Evolutionary conservation across 2,329 filamentous ascomycete genomes (phyloP).

Genomic region (Plectosphaerella cucumerina): DNA sequence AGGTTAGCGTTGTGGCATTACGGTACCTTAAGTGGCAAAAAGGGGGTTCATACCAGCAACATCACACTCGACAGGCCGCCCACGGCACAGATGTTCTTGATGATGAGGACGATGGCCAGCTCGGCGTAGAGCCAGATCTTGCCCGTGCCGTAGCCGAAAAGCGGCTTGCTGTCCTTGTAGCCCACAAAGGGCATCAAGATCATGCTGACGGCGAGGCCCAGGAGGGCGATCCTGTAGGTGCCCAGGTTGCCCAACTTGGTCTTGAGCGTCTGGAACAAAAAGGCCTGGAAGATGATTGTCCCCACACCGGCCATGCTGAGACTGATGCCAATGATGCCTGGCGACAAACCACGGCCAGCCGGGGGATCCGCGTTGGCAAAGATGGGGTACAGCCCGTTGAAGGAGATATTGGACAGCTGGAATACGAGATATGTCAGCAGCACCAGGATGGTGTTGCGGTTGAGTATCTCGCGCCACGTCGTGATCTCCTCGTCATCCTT

Average conservation of each 20-base stretch:
- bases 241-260: slow-evolving; percentile 78
- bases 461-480: slow-evolving; percentile 58
- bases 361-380: slow-evolving; percentile 76
- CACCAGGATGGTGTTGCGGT: slow-evolving; percentile 75
- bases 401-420: slow-evolving; percentile 89
- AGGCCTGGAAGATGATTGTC: slow-evolving; percentile 87
- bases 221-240: slow-evolving; percentile 74
- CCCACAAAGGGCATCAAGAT: slow-evolving; percentile 86
- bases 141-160: slow-evolving; percentile 56
- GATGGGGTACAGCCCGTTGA: slow-evolving; percentile 92
- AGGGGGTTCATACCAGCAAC: slow-evolving; percentile 60
- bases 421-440: slow-evolving; percentile 88
- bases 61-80: slow-evolving; percentile 87
- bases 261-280: slow-evolving; percentile 76
- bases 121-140: slow-evolving; percentile 73
- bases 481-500: slow-evolving; percentile 49
- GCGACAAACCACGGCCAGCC: slow-evolving; percentile 69
- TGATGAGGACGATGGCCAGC: slow-evolving; percentile 71
- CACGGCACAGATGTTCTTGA: slow-evolving; percentile 89
- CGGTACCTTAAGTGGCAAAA: neutral
- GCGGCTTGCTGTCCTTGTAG: slow-evolving; percentile 59
- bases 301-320: slow-evolving; percentile 79
- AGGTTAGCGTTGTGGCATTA: neutral
- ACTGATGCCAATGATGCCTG: slow-evolving; percentile 78
- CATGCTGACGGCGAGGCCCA: slow-evolving; percentile 79